Evolutionary conservation across 768 basidiomycete genomes (phyloP).

Genomic region (Lentinula sp.): DNA sequence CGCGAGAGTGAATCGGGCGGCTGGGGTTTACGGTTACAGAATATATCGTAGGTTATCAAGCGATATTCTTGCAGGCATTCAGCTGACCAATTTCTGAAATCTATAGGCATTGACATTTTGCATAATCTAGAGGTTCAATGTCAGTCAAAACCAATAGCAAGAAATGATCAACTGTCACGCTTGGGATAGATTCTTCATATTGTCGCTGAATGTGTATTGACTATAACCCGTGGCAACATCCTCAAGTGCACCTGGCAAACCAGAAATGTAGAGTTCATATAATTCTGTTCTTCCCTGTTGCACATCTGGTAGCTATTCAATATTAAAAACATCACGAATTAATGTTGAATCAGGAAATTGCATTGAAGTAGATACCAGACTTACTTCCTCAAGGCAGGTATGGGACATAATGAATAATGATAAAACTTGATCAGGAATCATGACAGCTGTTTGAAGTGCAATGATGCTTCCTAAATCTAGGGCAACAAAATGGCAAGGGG

Average conservation of each 20-base stretch:
- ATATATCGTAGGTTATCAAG: conserved; percentile 12
- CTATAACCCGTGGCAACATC: not conserved
- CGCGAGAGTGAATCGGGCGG: conserved; percentile 9
- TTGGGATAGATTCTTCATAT: not conserved
- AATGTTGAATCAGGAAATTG: not conserved
- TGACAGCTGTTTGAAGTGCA: conserved; percentile 2
- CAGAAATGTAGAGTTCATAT: not conserved
- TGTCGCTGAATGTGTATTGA: not conserved
- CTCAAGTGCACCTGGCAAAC: not conserved
- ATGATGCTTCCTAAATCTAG: not conserved
- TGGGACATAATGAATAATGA: conserved; percentile 6
- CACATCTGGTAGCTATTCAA: not conserved
- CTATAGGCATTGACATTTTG: not conserved
- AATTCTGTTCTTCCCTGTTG: not conserved
- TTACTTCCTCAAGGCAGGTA: not conserved
- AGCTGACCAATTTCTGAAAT: conserved; percentile 10
- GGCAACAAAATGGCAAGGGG: conserved; percentile 1
- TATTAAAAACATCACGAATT: too few relatives aligned
- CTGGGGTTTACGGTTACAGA: conserved; percentile 8
- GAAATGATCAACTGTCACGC: not conserved
- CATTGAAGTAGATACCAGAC: not conserved
- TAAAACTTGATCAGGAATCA: not conserved
- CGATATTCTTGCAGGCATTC: conserved; percentile 3
- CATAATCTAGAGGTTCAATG: not conserved
- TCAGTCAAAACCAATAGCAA: not conserved